These are phyloP conservation scores for Sclerotiophoma versabilis DNA, from an alignment of 2,329 filamentous ascomycete genomes.

Conservation along the genomic window DNA sequence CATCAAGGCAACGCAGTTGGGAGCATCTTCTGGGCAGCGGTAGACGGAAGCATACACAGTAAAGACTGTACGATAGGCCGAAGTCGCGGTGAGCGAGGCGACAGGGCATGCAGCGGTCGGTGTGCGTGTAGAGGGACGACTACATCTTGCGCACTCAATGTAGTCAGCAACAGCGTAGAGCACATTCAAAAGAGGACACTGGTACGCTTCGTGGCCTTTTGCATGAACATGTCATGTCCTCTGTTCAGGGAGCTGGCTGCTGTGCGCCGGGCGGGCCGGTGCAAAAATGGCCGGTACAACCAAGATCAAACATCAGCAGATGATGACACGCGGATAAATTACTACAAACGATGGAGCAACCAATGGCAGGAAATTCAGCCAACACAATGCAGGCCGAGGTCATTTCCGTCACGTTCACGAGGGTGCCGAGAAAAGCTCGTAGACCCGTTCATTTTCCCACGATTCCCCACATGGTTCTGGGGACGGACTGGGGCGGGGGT, in stretches of 20 bases:
- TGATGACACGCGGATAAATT: slow-evolving; percentile 14
- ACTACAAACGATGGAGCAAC: slow-evolving; percentile 1
- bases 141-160: background rate
- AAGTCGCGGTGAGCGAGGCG: background rate
- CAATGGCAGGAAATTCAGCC: background rate
- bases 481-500: slow-evolving; percentile 12
- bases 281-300: background rate
- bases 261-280: background rate
- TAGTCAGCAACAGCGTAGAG: background rate
- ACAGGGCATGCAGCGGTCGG: slow-evolving; percentile 4
- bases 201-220: background rate
- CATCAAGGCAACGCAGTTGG: slow-evolving; percentile 23
- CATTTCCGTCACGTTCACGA: slow-evolving; percentile 8
- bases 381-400: slow-evolving; percentile 11
- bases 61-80: slow-evolving; percentile 34
- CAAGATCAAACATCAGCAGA: too few species aligned
- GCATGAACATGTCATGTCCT: background rate
- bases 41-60: slow-evolving; percentile 26
- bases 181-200: slow-evolving; percentile 5
- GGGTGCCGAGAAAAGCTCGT: slow-evolving; percentile 14
- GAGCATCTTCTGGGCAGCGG: slow-evolving; percentile 18
- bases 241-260: background rate
- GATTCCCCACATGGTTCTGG: slow-evolving; percentile 16
- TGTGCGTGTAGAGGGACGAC: background rate
- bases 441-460: slow-evolving; percentile 2